Evolutionary conservation across 75 land plant genomes (phyloP).

Genomic region (Selaginella tamariscina): DNA sequence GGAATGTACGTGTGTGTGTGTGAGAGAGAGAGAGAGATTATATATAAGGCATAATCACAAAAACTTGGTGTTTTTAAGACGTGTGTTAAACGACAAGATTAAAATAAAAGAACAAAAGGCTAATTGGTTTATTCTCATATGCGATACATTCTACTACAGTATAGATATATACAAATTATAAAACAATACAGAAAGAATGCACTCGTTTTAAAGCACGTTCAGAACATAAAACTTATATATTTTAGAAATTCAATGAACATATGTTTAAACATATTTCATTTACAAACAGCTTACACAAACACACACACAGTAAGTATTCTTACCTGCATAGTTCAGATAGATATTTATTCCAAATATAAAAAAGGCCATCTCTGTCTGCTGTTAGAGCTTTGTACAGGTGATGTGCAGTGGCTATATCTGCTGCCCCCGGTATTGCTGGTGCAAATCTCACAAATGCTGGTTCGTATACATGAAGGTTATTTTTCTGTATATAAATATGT

Average conservation of each 20-base stretch:
- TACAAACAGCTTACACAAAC: too few relatives aligned
- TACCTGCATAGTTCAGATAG: conserved; percentile 58
- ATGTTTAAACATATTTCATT: too few relatives aligned
- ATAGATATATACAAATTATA: not conserved
- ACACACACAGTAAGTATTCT: conserved; percentile 7
- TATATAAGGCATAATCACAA: too few relatives aligned
- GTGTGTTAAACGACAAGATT: too few relatives aligned
- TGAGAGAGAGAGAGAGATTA: too few relatives aligned
- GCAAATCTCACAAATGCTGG: conserved; percentile 79
- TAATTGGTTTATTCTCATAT: too few relatives aligned
- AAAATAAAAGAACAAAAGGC: too few relatives aligned
- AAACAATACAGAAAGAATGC: too few relatives aligned
- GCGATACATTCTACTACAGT: too few relatives aligned
- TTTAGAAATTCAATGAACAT: not conserved
- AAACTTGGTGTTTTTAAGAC: too few relatives aligned
- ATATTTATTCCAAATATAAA: conserved; percentile 56
- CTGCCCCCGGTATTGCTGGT: conserved; percentile 74
- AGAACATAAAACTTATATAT: not conserved
- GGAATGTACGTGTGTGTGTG: too few relatives aligned
- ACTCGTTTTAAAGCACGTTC: not conserved
- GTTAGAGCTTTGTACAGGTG: conserved; percentile 58
- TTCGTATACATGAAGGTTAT: conserved; percentile 37
- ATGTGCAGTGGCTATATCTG: conserved; percentile 76
- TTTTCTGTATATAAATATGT: conserved; percentile 4
- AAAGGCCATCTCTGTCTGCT: conserved; percentile 42